These are phyloP conservation scores for Mycosphaerella sp. DNA, from an alignment of 2,329 filamentous ascomycete genomes.

Conservation along the genomic window DNA sequence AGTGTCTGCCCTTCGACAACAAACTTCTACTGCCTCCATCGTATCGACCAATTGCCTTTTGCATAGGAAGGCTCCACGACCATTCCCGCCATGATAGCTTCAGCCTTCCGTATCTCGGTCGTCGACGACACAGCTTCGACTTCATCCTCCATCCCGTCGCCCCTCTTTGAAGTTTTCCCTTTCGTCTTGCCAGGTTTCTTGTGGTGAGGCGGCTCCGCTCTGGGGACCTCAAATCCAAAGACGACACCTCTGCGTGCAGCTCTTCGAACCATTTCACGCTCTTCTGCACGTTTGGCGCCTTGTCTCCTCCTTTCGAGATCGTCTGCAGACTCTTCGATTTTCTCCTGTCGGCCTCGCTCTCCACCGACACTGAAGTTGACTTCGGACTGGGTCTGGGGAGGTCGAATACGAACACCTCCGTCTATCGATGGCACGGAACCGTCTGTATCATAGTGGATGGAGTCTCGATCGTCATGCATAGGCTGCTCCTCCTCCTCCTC, in stretches of 20 bases:
- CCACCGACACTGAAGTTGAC: conserved; percentile 52
- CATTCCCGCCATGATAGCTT: conserved; percentile 53
- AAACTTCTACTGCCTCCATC: conserved; percentile 42
- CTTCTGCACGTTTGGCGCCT: conserved; percentile 44
- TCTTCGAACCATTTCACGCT: conserved; percentile 54
- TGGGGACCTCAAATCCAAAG: conserved; percentile 44
- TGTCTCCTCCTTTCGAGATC: conserved; percentile 46
- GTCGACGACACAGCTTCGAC: conserved; percentile 14
- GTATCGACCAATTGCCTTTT: conserved; percentile 54
- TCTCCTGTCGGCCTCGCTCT: conserved; percentile 50
- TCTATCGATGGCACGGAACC: conserved; percentile 13
- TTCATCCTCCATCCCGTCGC: conserved; percentile 18
- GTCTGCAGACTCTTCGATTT: conserved; percentile 47
- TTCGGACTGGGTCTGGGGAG: conserved; percentile 42
- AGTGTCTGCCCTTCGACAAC: neutral
- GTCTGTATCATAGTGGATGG: conserved; percentile 4
- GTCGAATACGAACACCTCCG: conserved; percentile 29
- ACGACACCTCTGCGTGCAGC: conserved; percentile 56
- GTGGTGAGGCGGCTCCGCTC: conserved; percentile 10
- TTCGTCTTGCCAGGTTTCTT: conserved; percentile 14
- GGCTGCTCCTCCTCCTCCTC: neutral
- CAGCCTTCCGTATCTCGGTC: conserved; percentile 42
- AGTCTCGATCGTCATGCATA: conserved; percentile 17
- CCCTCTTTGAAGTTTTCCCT: conserved; percentile 17
- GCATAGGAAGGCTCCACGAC: conserved; percentile 56